Conservation (phyloP, 2,329 filamentous ascomycete species). For the Mollisia scopiformis region DNA sequence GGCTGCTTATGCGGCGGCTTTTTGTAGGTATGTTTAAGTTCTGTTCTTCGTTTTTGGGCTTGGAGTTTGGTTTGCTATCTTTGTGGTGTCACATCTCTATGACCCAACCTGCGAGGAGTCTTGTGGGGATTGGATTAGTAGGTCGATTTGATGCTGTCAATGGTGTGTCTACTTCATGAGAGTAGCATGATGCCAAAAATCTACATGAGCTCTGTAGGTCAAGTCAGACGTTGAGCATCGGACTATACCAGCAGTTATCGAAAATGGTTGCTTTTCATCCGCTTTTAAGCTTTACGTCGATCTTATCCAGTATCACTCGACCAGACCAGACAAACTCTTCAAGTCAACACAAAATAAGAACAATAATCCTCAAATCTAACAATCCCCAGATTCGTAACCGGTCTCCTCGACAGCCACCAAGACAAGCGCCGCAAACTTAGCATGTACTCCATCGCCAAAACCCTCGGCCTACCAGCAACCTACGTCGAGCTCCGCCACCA, state of each 20-base stretch:
- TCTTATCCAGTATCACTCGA: neutral
- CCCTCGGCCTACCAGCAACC: conserved; percentile 69
- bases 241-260: too few relatives aligned
- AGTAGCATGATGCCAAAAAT: too few relatives aligned
- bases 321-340: neutral
- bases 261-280: neutral
- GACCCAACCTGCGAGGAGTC: too few relatives aligned
- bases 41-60: conserved; percentile 1
- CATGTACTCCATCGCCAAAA: conserved; percentile 74
- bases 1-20: conserved; percentile 73
- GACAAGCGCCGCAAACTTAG: conserved; percentile 67
- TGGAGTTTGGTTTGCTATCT: too few relatives aligned
- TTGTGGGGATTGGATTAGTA: too few relatives aligned
- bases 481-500: conserved; percentile 92
- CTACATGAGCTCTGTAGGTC: too few relatives aligned
- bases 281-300: neutral
- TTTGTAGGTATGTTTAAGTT: conserved; percentile 66
- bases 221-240: too few relatives aligned
- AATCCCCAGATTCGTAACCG: conserved; percentile 72
- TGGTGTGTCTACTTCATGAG: neutral
- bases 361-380: neutral
- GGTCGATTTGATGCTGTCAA: too few relatives aligned
- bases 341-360: too few relatives aligned
- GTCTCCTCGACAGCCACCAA: conserved; percentile 75
- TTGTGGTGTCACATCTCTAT: too few relatives aligned